Conservation (phyloP, 495 filamentous ascomycete genomes). For the Aspergillus indologenus region DNA sequence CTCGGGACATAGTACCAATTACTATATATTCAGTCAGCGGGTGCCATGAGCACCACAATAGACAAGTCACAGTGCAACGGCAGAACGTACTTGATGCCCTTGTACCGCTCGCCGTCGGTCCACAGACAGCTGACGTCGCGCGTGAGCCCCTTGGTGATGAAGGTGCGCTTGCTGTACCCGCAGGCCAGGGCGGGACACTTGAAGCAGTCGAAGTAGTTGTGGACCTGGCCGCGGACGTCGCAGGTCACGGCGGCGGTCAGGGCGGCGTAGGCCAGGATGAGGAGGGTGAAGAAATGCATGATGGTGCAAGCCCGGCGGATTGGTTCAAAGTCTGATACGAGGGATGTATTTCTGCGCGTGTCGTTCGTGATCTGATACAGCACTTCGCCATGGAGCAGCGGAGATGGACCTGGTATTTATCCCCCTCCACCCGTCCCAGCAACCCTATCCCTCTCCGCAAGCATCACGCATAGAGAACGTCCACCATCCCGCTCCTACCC, state of each 20-base stretch:
- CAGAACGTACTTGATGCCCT: background rate
- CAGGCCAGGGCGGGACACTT: background rate
- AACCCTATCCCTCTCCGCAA: too few species aligned
- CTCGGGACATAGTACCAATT: background rate
- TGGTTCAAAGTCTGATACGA: background rate
- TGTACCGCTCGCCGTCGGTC: background rate
- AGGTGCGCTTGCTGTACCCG: background rate
- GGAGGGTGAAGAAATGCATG: background rate
- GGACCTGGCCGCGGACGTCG: background rate
- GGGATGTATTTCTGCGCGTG: too few species aligned
- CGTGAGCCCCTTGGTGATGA: background rate
- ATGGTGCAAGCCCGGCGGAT: background rate
- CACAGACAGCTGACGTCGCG: background rate
- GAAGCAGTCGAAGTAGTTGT: background rate
- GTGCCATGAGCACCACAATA: too few species aligned
- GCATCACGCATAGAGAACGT: too few species aligned
- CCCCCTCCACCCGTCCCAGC: too few species aligned
- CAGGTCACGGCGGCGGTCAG: background rate
- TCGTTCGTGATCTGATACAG: too few species aligned
- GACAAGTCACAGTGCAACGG: too few species aligned
- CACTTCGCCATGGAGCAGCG: too few species aligned
- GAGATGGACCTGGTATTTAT: too few species aligned
- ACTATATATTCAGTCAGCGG: too few species aligned
- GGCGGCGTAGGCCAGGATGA: background rate
- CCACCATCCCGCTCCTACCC: too few species aligned